Evolutionary conservation across 768 basidiomycete species (phyloP).

Genomic region (Naematelia encephala): DNA sequence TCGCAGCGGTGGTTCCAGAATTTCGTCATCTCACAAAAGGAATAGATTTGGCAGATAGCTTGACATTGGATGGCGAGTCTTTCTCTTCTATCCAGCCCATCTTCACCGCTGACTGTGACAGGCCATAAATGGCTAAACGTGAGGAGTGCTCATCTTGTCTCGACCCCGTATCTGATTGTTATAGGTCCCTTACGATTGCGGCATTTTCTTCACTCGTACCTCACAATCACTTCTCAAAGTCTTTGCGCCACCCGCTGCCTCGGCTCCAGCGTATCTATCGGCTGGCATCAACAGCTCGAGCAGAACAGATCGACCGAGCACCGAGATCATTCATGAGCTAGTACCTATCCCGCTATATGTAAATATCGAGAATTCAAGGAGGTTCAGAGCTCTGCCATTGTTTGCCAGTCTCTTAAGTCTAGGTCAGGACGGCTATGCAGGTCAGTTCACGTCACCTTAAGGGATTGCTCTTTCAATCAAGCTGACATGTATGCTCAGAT

Average conservation of each 20-base stretch:
- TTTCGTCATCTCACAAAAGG: constrained; percentile 41
- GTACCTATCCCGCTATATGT: constrained; percentile 52
- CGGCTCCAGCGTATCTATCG: constrained; percentile 52
- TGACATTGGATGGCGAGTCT: constrained; percentile 52
- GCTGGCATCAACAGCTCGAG: constrained; percentile 2
- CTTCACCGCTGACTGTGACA: constrained; percentile 8
- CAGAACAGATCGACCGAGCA: neutral
- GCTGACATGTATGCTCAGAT: constrained; percentile 12
- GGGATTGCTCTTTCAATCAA: neutral
- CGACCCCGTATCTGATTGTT: neutral
- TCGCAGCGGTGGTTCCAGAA: constrained; percentile 51
- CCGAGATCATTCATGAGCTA: constrained; percentile 9
- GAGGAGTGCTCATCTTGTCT: constrained; percentile 17
- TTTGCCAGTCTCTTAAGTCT: constrained; percentile 52
- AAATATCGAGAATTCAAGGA: constrained; percentile 53
- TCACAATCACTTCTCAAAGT: constrained; percentile 38
- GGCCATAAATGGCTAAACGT: constrained; percentile 54
- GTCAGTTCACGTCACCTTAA: constrained; percentile 17
- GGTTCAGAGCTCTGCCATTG: constrained; percentile 54
- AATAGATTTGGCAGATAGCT: constrained; percentile 52
- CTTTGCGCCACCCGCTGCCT: constrained; percentile 49
- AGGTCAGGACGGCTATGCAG: constrained; percentile 52
- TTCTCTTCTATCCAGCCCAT: neutral
- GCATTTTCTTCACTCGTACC: constrained; percentile 52
- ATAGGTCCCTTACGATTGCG: constrained; percentile 51